Percentiles rank a stretch among this genome's conserved stretches.
These are phyloP conservation scores for Paecilomyces niveus DNA, from an alignment of 2,329 filamentous ascomycete genomes.

Conservation along the genomic window DNA sequence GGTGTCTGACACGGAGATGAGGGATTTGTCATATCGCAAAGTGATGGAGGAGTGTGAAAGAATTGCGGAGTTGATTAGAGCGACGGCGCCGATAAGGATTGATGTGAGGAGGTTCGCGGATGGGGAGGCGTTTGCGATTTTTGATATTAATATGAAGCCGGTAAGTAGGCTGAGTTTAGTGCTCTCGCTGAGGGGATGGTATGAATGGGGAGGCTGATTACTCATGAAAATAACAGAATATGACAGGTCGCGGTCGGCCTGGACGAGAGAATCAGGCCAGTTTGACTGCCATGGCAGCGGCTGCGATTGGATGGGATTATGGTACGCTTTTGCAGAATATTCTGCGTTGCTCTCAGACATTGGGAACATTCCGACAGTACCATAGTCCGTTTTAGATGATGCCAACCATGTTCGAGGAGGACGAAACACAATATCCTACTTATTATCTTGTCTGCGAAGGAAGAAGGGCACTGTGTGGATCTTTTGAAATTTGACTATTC, in stretches of 20 bases:
- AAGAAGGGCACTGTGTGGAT: too few relatives aligned
- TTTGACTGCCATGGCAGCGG: constrained; percentile 39
- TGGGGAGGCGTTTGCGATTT: constrained; percentile 37
- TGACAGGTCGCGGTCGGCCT: constrained; percentile 43
- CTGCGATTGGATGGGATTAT: constrained; percentile 39
- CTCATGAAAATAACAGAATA: constrained; percentile 28
- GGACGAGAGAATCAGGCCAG: constrained; percentile 44
- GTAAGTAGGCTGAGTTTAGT: constrained; percentile 20
- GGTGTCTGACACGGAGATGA: constrained; percentile 23
- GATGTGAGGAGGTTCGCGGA: constrained; percentile 37
- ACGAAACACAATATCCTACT: too few relatives aligned
- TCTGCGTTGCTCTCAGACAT: constrained; percentile 17
- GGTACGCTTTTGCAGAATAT: constrained; percentile 30
- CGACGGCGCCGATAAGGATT: constrained; percentile 5
- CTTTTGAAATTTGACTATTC: too few relatives aligned
- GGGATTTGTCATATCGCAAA: constrained; percentile 24
- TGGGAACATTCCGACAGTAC: constrained; percentile 4
- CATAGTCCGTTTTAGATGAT: background rate
- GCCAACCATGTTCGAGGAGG: too few relatives aligned
- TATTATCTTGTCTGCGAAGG: too few relatives aligned
- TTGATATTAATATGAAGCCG: constrained; percentile 49
- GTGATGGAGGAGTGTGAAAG: constrained; percentile 34
- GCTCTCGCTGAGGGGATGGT: background rate
- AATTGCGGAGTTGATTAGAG: constrained; percentile 12
- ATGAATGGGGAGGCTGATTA: background rate